These are phyloP conservation scores for Dendrocalamus latiflorus DNA, from an alignment of 202 grass and related monocot genomes.

Conservation along the genomic window DNA sequence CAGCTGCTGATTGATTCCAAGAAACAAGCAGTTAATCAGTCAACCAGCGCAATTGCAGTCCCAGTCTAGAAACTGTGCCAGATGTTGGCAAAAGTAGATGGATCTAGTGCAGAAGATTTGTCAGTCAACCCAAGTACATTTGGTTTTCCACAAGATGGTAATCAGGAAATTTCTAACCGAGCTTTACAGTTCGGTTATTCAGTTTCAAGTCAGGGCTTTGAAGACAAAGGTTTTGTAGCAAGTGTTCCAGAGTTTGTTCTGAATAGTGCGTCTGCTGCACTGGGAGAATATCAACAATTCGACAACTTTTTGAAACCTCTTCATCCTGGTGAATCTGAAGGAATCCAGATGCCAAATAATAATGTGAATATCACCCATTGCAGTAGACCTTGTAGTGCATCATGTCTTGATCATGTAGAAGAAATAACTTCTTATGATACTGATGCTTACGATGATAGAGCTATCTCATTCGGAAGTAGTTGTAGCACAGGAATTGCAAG, in stretches of 20 bases:
- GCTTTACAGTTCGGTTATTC: conserved; percentile 30
- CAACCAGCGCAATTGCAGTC: conserved; percentile 2
- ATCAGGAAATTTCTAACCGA: conserved; percentile 32
- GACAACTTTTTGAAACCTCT: not conserved
- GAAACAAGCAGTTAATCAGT: not conserved
- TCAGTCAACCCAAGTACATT: conserved; percentile 14
- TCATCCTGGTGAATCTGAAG: conserved; percentile 20
- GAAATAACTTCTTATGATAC: too few species aligned
- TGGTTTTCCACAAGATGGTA: conserved; percentile 31
- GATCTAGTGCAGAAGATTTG: not conserved
- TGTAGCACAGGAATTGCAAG: too few species aligned
- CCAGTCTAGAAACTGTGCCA: conserved; percentile 15
- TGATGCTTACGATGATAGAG: too few species aligned
- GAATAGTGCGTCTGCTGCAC: conserved; percentile 12
- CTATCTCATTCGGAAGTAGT: too few species aligned
- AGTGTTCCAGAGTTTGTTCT: conserved; percentile 24
- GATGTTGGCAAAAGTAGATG: conserved; percentile 34
- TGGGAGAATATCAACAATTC: conserved; percentile 24
- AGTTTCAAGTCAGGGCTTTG: conserved; percentile 22
- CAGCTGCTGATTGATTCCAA: not conserved
- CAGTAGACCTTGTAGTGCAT: conserved; percentile 29
- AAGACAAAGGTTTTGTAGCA: conserved; percentile 10
- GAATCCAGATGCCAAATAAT: conserved; percentile 13
- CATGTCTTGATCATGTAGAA: conserved; percentile 44
- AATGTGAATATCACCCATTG: not conserved